A percentile compares a stretch with the other conserved stretches of the same genome.
These are phyloP conservation scores for Colletotrichum sp. DNA, from an alignment of 2,329 filamentous ascomycete species.

Conservation along the genomic window DNA sequence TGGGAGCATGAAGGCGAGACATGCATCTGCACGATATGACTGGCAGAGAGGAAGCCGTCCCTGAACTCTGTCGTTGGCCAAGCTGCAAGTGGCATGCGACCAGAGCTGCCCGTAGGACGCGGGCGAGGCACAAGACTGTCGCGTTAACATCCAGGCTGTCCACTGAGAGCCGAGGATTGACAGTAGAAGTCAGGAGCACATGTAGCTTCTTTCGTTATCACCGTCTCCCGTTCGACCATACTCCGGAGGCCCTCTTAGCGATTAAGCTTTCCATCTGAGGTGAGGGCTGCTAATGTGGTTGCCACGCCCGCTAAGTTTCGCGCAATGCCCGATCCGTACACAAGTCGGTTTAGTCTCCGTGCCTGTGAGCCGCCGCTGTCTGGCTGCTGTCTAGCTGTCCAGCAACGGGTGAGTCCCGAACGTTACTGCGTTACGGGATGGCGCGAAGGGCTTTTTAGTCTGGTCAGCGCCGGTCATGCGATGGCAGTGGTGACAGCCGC, in stretches of 20 bases:
- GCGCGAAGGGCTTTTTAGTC: not conserved
- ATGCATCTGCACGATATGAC: slow-evolving; percentile 11
- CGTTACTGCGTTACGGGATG: slow-evolving; percentile 3
- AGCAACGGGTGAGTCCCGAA: not conserved
- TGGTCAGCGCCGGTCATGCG: not conserved
- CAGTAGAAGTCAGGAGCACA: not conserved
- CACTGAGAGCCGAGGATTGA: not conserved
- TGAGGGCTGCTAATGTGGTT: not conserved
- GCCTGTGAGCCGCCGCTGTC: not conserved
- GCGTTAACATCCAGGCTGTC: not conserved
- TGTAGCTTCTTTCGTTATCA: not conserved
- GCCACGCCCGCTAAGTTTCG: slow-evolving; percentile 10
- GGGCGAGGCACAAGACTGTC: not conserved
- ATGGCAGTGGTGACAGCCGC: not conserved
- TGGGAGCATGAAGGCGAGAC: slow-evolving; percentile 10
- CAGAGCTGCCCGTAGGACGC: not conserved
- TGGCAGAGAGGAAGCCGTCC: slow-evolving; percentile 3
- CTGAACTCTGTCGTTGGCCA: not conserved
- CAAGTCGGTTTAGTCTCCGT: slow-evolving; percentile 2
- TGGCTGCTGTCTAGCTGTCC: not conserved
- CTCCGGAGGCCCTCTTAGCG: not conserved
- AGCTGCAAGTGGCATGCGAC: slow-evolving; percentile 6
- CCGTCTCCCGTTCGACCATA: not conserved
- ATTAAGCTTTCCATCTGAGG: slow-evolving; percentile 16
- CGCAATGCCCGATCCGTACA: slow-evolving; percentile 15